Evolutionary conservation across 257 asterid species (phyloP), one percentile per base, ranked within the genome.

Genomic region (Avicennia marina): DNA sequence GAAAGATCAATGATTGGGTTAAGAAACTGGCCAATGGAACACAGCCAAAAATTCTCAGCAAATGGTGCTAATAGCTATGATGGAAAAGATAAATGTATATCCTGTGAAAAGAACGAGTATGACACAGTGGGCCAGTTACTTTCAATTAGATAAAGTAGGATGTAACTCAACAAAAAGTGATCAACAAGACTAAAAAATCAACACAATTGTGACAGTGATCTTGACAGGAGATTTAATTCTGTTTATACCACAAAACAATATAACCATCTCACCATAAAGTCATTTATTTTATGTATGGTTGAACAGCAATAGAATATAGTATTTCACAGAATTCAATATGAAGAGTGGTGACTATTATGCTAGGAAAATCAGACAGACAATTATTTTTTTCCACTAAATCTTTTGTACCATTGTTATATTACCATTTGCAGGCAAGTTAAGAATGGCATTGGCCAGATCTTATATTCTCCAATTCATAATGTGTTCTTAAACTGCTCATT

Each of bases 1-100:
- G 58, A 79, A 69, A 52, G 18, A 45, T 46, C 57, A 46, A 56
- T 26, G 44, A 55, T 58, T 42, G 53, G 50, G 36, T 32, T 39
- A 24, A 52, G 52, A 45, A 58, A 48, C 70, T 41, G n/a, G 50
- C 7, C 11, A 44, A 38, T 32, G 46, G 2, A 49, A 12, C 36
- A 4, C n/a, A 13, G n/a, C 8, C 34, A 21, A 47, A 25, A n/a
- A 47, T 13, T 7, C n/a, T n/a, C n/a, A 20, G 13, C 49, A 12
- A n/a, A 12, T n/a, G 21, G 18, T 13, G 44, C n/a, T 26, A 50
- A 50, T 11, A 16, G 46, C 19, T 20, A 24, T 12, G 21, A 17
- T 11, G 7, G 0, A 2, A 44, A 19, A 19, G 11, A 19, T 6
- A 26, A 12, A 44, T 32, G 44, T 1, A 11, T 12, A 17, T 15